phyloP scores from a whole-genome alignment of 768 basidiomycete genomes.

The Suillus discolor region DNA sequence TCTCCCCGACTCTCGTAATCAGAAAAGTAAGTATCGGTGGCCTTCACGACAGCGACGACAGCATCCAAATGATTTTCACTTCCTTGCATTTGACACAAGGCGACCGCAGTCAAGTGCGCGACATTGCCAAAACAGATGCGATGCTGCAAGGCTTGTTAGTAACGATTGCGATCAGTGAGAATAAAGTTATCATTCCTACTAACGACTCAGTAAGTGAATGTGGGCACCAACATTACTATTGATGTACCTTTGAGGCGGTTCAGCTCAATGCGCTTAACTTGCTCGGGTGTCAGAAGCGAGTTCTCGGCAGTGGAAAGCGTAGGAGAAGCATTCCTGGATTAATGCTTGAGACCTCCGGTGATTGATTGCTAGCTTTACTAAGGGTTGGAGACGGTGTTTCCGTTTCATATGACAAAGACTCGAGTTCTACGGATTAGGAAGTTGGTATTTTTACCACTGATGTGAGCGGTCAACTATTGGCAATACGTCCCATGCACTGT shows the following conservation, averaged over 20 bases:
- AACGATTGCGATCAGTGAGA: too few species aligned
- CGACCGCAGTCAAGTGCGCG: too few species aligned
- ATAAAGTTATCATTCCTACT: too few species aligned
- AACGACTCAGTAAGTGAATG: not conserved
- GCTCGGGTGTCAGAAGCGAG: conserved; percentile 59
- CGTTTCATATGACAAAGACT: not conserved
- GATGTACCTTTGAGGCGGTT: conserved; percentile 72
- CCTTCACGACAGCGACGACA: too few species aligned
- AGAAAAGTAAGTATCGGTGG: too few species aligned
- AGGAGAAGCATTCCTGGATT: conserved; percentile 12
- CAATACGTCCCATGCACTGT: not conserved
- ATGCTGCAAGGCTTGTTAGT: too few species aligned
- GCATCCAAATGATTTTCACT: too few species aligned
- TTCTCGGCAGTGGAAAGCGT: conserved; percentile 14
- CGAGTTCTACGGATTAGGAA: not conserved
- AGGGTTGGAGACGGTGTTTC: not conserved
- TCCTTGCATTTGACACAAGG: too few species aligned
- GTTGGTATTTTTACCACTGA: not conserved
- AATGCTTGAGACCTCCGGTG: not conserved
- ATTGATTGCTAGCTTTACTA: not conserved
- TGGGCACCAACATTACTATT: not conserved
- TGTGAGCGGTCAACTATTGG: not conserved
- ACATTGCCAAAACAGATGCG: too few species aligned
- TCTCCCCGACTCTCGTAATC: too few species aligned
- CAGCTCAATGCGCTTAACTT: conserved; percentile 71